Conservation (phyloP, 2,329 filamentous ascomycete genomes). For the Penicillium sp. region DNA sequence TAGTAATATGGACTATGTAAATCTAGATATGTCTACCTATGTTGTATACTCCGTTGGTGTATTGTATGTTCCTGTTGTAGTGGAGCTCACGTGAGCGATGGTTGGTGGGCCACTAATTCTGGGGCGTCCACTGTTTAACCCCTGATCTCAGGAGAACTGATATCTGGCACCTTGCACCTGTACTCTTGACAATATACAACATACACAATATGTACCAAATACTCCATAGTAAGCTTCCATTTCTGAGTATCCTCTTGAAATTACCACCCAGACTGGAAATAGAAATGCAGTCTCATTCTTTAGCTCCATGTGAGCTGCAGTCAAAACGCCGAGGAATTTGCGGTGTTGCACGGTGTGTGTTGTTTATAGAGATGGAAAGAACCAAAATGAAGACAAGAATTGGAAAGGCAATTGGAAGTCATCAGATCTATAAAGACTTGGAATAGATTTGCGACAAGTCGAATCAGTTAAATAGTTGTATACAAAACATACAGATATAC, state of each 20-base stretch:
- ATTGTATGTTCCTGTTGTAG: background rate
- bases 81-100: slow-evolving; percentile 22
- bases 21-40: too few relatives aligned
- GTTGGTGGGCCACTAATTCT: background rate
- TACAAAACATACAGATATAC: background rate
- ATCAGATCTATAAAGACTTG: background rate
- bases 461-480: background rate
- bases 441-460: background rate
- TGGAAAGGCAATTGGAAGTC: background rate
- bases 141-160: slow-evolving; percentile 21
- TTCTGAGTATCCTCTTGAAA: too few relatives aligned
- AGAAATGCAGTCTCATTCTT: background rate
- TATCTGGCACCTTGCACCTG: slow-evolving; percentile 5
- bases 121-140: slow-evolving; percentile 10
- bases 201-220: background rate
- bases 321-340: background rate
- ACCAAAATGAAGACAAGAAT: background rate
- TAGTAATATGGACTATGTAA: background rate
- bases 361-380: background rate
- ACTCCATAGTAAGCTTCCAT: too few relatives aligned
- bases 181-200: too few relatives aligned
- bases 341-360: background rate
- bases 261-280: background rate
- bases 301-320: background rate
- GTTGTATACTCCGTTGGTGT: background rate